phyloP scores from a whole-genome alignment of 495 filamentous ascomycete species.

The Trichoderma virens region DNA sequence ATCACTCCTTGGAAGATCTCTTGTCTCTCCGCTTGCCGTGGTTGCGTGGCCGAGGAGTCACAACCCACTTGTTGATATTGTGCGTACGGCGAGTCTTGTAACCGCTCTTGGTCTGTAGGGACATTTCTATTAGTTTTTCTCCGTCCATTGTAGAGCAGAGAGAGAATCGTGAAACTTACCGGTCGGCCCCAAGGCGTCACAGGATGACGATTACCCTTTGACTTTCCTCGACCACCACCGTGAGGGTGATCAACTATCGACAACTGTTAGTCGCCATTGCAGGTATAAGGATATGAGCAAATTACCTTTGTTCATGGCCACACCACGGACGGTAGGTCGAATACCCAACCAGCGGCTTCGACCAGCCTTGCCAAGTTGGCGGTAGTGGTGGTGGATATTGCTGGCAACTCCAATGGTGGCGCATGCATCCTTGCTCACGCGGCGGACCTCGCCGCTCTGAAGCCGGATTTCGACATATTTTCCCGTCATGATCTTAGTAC shows the following conservation, averaged over 20 bases:
- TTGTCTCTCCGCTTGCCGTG: slow-evolving; percentile 62
- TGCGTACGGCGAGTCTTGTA: slow-evolving; percentile 79
- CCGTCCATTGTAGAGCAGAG: not conserved
- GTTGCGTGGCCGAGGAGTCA: slow-evolving; percentile 65
- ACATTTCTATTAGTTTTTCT: slow-evolving; percentile 23
- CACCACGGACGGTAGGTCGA: slow-evolving; percentile 85
- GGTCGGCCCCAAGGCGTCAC: slow-evolving; percentile 93
- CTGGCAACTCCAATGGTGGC: slow-evolving; percentile 90
- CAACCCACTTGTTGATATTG: slow-evolving; percentile 77
- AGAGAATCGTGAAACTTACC: slow-evolving; percentile 48
- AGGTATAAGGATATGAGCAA: slow-evolving; percentile 9
- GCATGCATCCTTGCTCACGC: slow-evolving; percentile 82
- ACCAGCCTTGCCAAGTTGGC: slow-evolving; percentile 90
- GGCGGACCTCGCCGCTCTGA: slow-evolving; percentile 86
- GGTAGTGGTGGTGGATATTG: slow-evolving; percentile 83
- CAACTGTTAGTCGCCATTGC: slow-evolving; percentile 18
- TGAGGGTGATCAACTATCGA: slow-evolving; percentile 78
- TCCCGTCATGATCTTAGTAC: slow-evolving; percentile 43
- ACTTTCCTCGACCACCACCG: slow-evolving; percentile 97
- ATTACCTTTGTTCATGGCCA: slow-evolving; percentile 93
- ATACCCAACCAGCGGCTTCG: slow-evolving; percentile 88
- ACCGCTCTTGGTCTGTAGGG: slow-evolving; percentile 75
- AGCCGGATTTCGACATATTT: slow-evolving; percentile 72
- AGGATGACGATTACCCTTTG: slow-evolving; percentile 92
- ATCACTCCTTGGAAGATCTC: slow-evolving; percentile 24